Evolutionary conservation across 257 asterid genomes (phyloP).

Genomic region (Petunia axillaris): DNA sequence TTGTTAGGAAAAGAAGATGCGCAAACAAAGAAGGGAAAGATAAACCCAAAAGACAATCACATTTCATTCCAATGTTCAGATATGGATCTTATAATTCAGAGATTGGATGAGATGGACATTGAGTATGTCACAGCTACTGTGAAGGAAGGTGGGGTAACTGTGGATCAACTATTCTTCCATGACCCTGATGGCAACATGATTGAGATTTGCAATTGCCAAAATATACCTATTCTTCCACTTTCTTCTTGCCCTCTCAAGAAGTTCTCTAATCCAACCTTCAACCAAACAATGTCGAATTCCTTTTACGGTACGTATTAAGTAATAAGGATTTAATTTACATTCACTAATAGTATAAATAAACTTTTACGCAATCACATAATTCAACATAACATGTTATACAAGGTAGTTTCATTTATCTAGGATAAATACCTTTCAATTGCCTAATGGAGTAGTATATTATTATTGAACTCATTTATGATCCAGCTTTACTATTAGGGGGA

Average conservation of each 20-base stretch:
- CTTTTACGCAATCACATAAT: neutral
- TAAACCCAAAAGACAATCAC: slow-evolving; percentile 85
- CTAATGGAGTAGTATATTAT: too few species aligned
- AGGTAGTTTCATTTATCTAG: too few species aligned
- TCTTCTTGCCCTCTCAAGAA: slow-evolving; percentile 60
- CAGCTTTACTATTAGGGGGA: neutral
- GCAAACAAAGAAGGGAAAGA: slow-evolving; percentile 39
- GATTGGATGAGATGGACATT: slow-evolving; percentile 55
- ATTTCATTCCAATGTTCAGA: slow-evolving; percentile 77
- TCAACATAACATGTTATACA: neutral
- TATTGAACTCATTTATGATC: neutral
- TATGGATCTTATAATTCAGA: slow-evolving; percentile 52
- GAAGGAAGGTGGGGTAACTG: slow-evolving; percentile 72
- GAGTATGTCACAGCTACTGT: slow-evolving; percentile 74
- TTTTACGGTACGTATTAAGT: slow-evolving; percentile 39
- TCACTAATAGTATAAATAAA: neutral
- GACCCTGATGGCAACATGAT: slow-evolving; percentile 52
- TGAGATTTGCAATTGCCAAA: slow-evolving; percentile 88
- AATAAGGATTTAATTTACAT: neutral
- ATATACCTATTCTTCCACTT: slow-evolving; percentile 74
- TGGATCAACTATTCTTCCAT: slow-evolving; percentile 86
- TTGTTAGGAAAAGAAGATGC: slow-evolving; percentile 53
- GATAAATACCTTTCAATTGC: too few species aligned
- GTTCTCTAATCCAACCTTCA: slow-evolving; percentile 27
- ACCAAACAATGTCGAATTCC: slow-evolving; percentile 22